A percentile compares a stretch with the other conserved stretches of the same genome.
These are phyloP conservation scores for Aureobasidium sp. DNA, from an alignment of 2,329 filamentous ascomycete genomes.

Conservation along the genomic window DNA sequence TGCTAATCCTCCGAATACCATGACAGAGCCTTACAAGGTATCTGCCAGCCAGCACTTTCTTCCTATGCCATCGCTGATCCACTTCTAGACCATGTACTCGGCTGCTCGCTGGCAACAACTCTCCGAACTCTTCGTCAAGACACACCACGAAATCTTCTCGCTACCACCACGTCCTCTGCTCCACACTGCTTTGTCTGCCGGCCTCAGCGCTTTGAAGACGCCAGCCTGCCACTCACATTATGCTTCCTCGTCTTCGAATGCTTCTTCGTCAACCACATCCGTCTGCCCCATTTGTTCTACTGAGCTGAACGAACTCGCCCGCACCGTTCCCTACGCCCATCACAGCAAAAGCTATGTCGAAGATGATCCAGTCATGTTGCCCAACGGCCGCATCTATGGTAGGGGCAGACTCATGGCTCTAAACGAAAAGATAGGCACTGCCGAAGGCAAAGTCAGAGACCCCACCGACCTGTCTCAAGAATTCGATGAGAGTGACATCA, in stretches of 20 bases:
- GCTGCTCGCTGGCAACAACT: slow-evolving; percentile 65
- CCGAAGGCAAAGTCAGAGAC: slow-evolving; percentile 62
- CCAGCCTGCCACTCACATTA: slow-evolving; percentile 75
- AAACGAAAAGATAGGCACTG: slow-evolving; percentile 69
- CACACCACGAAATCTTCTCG: slow-evolving; percentile 77
- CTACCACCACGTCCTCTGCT: slow-evolving; percentile 77
- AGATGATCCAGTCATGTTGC: slow-evolving; percentile 74
- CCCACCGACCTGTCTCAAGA: slow-evolving; percentile 61
- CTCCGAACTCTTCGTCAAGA: slow-evolving; percentile 70
- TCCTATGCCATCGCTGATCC: not conserved
- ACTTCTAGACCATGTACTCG: slow-evolving; percentile 51
- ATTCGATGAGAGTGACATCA: slow-evolving; percentile 53
- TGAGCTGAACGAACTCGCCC: slow-evolving; percentile 85
- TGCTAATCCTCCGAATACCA: slow-evolving; percentile 58
- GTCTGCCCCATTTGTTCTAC: slow-evolving; percentile 95
- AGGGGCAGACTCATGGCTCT: slow-evolving; percentile 63
- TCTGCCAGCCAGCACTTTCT: slow-evolving; percentile 11
- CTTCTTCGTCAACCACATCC: slow-evolving; percentile 54
- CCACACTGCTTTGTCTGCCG: slow-evolving; percentile 82
- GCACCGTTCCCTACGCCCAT: slow-evolving; percentile 85
- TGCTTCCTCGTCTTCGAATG: slow-evolving; percentile 40
- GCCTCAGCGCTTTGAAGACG: slow-evolving; percentile 90
- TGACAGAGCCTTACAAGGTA: slow-evolving; percentile 53
- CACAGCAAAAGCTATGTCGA: slow-evolving; percentile 93
- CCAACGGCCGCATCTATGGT: slow-evolving; percentile 81